phyloP scores from a whole-genome alignment of 2,329 filamentous ascomycete species.

The Niveomyces coronatus region DNA sequence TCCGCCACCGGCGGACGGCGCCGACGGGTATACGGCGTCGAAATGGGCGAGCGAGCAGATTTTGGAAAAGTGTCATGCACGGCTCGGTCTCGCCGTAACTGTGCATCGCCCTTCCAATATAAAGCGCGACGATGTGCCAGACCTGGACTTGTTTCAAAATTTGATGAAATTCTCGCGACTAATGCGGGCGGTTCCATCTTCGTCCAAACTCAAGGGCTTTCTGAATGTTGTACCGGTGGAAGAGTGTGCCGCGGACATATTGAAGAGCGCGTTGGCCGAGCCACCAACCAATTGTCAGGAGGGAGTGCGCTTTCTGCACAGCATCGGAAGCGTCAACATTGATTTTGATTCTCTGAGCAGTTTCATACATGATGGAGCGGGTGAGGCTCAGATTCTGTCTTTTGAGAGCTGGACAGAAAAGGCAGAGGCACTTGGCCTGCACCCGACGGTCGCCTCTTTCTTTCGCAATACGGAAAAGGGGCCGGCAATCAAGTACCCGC shows the following conservation, averaged over 20 bases:
- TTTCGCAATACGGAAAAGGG: not conserved
- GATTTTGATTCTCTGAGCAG: not conserved
- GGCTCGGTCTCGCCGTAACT: not conserved
- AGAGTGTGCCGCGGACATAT: not conserved
- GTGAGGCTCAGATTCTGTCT: not conserved
- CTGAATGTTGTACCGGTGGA: not conserved
- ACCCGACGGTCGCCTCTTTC: not conserved
- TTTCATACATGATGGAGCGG: not conserved
- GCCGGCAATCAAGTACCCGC: not conserved
- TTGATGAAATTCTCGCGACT: conserved; percentile 1
- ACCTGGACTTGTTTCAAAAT: conserved; percentile 3
- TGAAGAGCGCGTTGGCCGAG: not conserved
- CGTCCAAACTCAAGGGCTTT: not conserved
- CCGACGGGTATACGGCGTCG: conserved; percentile 22
- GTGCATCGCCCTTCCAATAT: conserved; percentile 3
- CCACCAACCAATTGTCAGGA: too few species aligned
- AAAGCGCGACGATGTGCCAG: not conserved
- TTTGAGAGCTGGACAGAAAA: not conserved
- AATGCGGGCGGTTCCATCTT: not conserved
- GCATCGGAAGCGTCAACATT: not conserved
- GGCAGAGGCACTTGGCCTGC: not conserved
- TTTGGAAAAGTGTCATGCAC: conserved; percentile 15
- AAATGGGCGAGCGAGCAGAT: conserved; percentile 26
- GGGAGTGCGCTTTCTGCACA: not conserved
- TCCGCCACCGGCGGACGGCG: conserved; percentile 14